Evolutionary conservation across 176 grass and related monocot genomes (phyloP).

Genomic region (Ensete glaucum): DNA sequence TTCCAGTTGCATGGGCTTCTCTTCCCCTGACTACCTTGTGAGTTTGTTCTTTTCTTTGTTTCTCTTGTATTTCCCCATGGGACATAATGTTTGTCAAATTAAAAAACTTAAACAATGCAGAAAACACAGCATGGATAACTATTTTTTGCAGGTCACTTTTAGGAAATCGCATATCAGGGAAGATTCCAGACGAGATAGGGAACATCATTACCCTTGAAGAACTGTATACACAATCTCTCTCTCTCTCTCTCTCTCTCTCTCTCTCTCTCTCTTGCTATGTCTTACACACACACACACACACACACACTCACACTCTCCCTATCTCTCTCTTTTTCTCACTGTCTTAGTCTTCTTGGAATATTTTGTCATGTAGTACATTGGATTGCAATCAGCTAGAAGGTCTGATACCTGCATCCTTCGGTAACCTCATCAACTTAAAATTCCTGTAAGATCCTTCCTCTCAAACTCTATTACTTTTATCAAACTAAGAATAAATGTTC

Average conservation of each 20-base stretch:
- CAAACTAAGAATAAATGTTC: too few species aligned
- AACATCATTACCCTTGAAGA: neutral
- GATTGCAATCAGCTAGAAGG: constrained; percentile 3
- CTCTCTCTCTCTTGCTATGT: neutral
- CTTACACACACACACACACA: neutral
- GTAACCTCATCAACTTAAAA: constrained; percentile 9
- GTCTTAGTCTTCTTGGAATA: neutral
- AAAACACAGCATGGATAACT: neutral
- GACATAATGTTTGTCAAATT: neutral
- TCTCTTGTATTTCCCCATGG: neutral
- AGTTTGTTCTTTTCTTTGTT: neutral
- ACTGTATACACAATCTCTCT: neutral
- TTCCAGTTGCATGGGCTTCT: constrained; percentile 12
- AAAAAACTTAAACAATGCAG: neutral
- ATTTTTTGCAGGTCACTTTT: neutral
- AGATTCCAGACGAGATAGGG: constrained; percentile 9
- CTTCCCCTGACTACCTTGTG: constrained; percentile 11
- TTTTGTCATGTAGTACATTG: neutral
- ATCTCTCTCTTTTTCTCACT: too few species aligned
- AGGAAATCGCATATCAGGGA: neutral
- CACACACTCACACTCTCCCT: neutral
- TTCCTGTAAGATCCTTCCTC: neutral
- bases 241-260: neutral
- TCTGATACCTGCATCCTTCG: neutral
- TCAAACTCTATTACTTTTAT: too few species aligned